These are phyloP conservation scores for Vanderwaltozyma yarrowii DNA, from an alignment of 805 yeast genomes.

Conservation along the genomic window DNA sequence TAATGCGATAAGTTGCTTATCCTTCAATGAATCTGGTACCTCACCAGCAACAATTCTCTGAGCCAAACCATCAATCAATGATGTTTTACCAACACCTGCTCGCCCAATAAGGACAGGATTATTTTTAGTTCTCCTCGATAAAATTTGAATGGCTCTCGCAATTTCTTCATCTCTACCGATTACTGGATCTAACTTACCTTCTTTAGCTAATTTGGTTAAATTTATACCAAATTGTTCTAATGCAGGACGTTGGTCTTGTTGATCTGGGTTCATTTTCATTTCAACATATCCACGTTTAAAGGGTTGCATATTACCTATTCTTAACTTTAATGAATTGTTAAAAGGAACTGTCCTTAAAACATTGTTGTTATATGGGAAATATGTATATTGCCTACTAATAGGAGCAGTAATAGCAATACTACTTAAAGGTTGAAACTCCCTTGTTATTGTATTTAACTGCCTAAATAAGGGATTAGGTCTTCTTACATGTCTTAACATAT, in stretches of 20 bases:
- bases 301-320: too few species aligned
- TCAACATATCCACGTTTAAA: slow-evolving; percentile 9
- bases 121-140: slow-evolving; percentile 87
- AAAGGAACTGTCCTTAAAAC: too few species aligned
- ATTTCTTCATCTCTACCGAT: slow-evolving; percentile 96
- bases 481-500: too few species aligned
- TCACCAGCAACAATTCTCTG: slow-evolving; percentile 86
- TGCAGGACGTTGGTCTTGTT: slow-evolving; percentile 42
- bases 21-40: slow-evolving; percentile 90
- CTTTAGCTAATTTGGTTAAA: slow-evolving; percentile 73
- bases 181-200: slow-evolving; percentile 91
- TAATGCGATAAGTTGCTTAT: slow-evolving; percentile 70
- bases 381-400: too few species aligned
- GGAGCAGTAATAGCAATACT: too few species aligned
- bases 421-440: too few species aligned
- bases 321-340: too few species aligned
- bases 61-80: slow-evolving; percentile 93
- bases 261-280: slow-evolving; percentile 35
- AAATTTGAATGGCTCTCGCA: slow-evolving; percentile 80
- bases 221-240: slow-evolving; percentile 79
- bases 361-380: too few species aligned
- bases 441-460: too few species aligned
- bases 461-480: too few species aligned
- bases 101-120: slow-evolving; percentile 92
- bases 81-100: slow-evolving; percentile 98